A percentile compares a stretch with the other conserved stretches of the same genome.
Evolutionary conservation across 148 eudicot species (phyloP).

Genomic region (Silene uniflora): DNA sequence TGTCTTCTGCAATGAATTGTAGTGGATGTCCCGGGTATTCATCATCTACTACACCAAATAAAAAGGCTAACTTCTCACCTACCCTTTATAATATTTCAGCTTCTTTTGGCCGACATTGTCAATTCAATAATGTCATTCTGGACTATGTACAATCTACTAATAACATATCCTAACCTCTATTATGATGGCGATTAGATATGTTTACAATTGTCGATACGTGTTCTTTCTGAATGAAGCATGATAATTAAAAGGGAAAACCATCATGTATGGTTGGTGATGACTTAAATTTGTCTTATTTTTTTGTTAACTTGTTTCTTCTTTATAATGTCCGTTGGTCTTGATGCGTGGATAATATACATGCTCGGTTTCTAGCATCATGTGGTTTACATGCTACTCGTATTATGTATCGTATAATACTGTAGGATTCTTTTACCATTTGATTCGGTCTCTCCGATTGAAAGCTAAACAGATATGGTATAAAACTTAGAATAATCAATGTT

Average conservation of each 20-base stretch:
- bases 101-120: constrained; percentile 22
- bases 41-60: not conserved
- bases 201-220: not conserved
- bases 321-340: not conserved
- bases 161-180: not conserved
- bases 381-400: too few species aligned
- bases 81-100: constrained; percentile 7
- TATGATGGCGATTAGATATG: not conserved
- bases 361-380: too few species aligned
- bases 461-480: too few species aligned
- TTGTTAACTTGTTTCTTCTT: not conserved
- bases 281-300: not conserved
- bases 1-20: constrained; percentile 12
- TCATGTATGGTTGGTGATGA: not conserved
- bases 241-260: not conserved
- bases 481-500: too few species aligned
- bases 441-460: too few species aligned
- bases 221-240: not conserved
- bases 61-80: constrained; percentile 10
- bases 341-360: too few species aligned
- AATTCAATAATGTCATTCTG: constrained; percentile 10
- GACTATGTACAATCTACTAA: not conserved
- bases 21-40: constrained; percentile 17
- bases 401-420: too few species aligned
- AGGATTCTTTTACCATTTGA: too few species aligned